Percentiles rank a stretch among this genome's conserved stretches.
Conservation (phyloP, 768 basidiomycete species). For the Suillus spraguei region DNA sequence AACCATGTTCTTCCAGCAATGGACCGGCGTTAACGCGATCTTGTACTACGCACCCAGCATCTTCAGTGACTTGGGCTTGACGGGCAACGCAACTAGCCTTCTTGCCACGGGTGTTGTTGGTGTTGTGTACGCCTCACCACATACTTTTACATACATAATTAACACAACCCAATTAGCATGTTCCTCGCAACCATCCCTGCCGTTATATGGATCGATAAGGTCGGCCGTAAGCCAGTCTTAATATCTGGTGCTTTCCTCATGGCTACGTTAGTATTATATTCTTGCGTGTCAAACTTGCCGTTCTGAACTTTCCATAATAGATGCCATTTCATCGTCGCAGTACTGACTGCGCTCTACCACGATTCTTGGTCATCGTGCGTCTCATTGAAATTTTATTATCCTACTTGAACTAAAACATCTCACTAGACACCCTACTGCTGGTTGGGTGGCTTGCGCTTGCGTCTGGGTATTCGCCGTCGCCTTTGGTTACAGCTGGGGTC, state of each 20-base stretch:
- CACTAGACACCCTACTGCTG: slow-evolving; percentile 47
- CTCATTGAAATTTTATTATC: slow-evolving; percentile 1
- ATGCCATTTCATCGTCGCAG: slow-evolving; percentile 71
- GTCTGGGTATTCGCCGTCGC: slow-evolving; percentile 77
- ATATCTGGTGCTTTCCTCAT: slow-evolving; percentile 76
- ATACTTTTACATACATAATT: not conserved
- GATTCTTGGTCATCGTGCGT: slow-evolving; percentile 54
- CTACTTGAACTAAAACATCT: slow-evolving; percentile 6
- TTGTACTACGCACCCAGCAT: slow-evolving; percentile 79
- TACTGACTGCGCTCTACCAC: slow-evolving; percentile 61
- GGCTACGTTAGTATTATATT: slow-evolving; percentile 48
- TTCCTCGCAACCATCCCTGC: slow-evolving; percentile 80
- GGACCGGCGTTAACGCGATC: slow-evolving; percentile 79
- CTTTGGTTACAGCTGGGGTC: slow-evolving; percentile 82
- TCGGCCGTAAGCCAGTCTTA: slow-evolving; percentile 74
- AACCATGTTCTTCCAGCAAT: slow-evolving; percentile 83
- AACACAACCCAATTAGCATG: slow-evolving; percentile 46
- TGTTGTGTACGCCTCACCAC: slow-evolving; percentile 54
- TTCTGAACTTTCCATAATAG: slow-evolving; percentile 32
- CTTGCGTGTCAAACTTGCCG: slow-evolving; percentile 16
- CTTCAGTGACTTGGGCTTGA: slow-evolving; percentile 61
- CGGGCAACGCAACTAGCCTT: slow-evolving; percentile 59
- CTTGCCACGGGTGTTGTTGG: slow-evolving; percentile 76
- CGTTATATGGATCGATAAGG: slow-evolving; percentile 78
- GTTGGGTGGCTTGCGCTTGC: slow-evolving; percentile 70